These are phyloP conservation scores for Durio zibethinus DNA, from an alignment of 345 rosid species.

Conservation along the genomic window DNA sequence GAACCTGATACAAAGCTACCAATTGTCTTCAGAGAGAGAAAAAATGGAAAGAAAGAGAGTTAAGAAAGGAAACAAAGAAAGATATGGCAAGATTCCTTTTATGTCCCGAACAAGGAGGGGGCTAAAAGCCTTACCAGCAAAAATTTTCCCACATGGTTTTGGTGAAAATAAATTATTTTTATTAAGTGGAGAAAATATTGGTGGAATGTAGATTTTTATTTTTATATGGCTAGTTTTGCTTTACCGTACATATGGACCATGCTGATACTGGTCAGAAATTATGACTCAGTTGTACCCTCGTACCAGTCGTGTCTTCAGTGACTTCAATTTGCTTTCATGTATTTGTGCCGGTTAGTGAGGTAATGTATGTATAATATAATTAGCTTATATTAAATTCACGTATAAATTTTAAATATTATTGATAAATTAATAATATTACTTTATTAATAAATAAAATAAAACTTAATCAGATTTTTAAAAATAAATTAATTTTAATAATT, in stretches of 20 bases:
- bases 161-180: too few relatives aligned
- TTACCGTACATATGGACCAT: slow-evolving; percentile 19
- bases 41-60: neutral
- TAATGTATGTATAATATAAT: too few relatives aligned
- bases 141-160: neutral
- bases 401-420: too few relatives aligned
- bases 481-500: too few relatives aligned
- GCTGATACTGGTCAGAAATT: slow-evolving; percentile 2
- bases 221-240: neutral
- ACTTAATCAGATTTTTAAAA: too few relatives aligned
- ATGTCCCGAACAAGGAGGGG: neutral
- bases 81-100: slow-evolving; percentile 10
- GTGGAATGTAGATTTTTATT: neutral
- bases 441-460: too few relatives aligned
- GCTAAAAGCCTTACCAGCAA: neutral
- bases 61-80: neutral
- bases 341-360: too few relatives aligned
- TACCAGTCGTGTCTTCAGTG: slow-evolving; percentile 5
- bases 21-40: neutral
- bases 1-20: slow-evolving; percentile 3
- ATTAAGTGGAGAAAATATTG: neutral
- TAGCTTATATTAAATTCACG: too few relatives aligned
- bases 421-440: too few relatives aligned
- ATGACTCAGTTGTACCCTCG: slow-evolving; percentile 24
- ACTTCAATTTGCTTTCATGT: neutral